Percentiles rank a stretch among this genome's conserved stretches.
These are phyloP conservation scores for Taphrina flavorubra DNA, from an alignment of 1,139 yeast species.

Conservation along the genomic window DNA sequence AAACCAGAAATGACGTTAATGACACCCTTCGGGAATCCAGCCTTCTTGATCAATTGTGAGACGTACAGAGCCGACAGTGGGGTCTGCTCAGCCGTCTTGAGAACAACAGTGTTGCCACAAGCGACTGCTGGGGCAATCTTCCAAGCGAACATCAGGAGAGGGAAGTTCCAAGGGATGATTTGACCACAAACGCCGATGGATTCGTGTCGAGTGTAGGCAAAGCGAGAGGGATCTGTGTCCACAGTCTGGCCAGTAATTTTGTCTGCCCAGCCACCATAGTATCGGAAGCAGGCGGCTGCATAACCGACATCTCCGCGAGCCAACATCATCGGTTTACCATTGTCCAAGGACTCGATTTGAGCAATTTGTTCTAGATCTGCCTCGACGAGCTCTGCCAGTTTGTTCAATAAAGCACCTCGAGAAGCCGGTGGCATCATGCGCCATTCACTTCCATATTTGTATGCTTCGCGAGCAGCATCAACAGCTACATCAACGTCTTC, in stretches of 20 bases:
- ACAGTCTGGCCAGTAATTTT: conserved; percentile 76
- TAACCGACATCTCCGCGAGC: conserved; percentile 67
- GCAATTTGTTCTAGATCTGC: conserved; percentile 60
- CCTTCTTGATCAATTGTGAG: conserved; percentile 65
- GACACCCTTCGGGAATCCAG: conserved; percentile 82
- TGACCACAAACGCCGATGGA: conserved; percentile 84
- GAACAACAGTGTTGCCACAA: conserved; percentile 77
- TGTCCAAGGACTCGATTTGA: conserved; percentile 66
- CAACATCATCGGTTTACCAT: conserved; percentile 64
- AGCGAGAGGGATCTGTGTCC: conserved; percentile 63
- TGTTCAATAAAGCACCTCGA: conserved; percentile 58
- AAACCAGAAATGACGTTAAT: conserved; percentile 76
- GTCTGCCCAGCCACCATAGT: conserved; percentile 88
- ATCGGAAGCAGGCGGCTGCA: conserved; percentile 65
- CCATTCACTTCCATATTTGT: conserved; percentile 59
- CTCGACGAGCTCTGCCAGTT: conserved; percentile 61
- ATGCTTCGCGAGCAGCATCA: conserved; percentile 71
- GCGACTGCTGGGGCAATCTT: conserved; percentile 84
- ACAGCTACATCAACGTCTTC: conserved; percentile 82
- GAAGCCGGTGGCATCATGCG: conserved; percentile 58
- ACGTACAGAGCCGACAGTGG: conserved; percentile 77
- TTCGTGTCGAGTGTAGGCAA: conserved; percentile 79
- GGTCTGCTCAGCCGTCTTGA: conserved; percentile 83
- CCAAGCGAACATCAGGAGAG: conserved; percentile 83
- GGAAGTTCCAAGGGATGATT: conserved; percentile 89